Evolutionary conservation across 208 protist genomes (phyloP), one percentile per base, ranked within the genome.

Genomic region (Trypanosoma cruzi): DNA sequence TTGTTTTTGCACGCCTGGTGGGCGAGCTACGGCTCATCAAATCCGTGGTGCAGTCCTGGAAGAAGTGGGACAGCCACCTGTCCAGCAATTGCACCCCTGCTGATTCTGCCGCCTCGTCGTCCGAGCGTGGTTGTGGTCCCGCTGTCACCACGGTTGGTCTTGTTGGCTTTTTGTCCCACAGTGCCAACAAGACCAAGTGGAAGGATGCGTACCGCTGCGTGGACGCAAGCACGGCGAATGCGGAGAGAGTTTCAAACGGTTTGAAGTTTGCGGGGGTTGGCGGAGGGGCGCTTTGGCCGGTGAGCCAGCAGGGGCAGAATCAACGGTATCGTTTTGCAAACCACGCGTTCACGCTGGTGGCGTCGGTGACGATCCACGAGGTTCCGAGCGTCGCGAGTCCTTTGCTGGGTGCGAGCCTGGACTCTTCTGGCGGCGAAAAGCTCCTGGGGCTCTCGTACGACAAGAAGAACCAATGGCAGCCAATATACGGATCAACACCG

Each of bases 301-400:
- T 70, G 4, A 20, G 24, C 3, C 42, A 24, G 16, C 65, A 70
- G 31, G 65, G 65, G 40, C 65, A 70, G 54, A 70, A 53, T 40
- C 65, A 54, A 40, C 54, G 50, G 18, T 70, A 62, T 37, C 42
- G 54, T 2, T 70, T 70, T 26, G 54, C 65, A 24, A 70, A 49
- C 40, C 18, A 36, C 18, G 24, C 20, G 6, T 70, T 70, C 29
- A 70, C 65, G 34, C 32, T 70, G 20, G 65, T 50, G 42, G 42
- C 54, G n/a, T 62, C 65, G 50, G 54, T 70, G 26, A 55, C n/a
- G 13, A 63, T 70, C 40, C 2, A 70, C 40, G 42, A 36, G 52
- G 10, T 40, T 32, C 49, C 50, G 11, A 34, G 4, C 20, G 26
- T 28, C 18, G 40, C 34, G 3, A 36, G 24, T 6, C 54, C 65